Conservation (phyloP, 768 basidiomycete species). For the Psilocybe cyanescens region DNA sequence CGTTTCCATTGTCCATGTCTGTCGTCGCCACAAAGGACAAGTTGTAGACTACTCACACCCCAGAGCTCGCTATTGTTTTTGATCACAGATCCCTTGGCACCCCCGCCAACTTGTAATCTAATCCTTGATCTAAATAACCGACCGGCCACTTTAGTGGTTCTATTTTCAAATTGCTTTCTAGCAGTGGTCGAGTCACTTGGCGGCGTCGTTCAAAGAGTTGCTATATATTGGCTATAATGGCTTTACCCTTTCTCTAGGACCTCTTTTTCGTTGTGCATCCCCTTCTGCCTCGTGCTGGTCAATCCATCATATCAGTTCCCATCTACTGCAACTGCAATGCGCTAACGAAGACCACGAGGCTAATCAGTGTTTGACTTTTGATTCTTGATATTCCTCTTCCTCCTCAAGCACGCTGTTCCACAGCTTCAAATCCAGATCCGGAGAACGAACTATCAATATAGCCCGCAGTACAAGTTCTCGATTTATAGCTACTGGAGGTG, state of each 20-base stretch:
- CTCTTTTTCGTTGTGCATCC: background rate
- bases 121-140: slow-evolving; percentile 29
- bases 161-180: slow-evolving; percentile 16
- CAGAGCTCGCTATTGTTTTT: background rate
- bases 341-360: background rate
- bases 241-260: background rate
- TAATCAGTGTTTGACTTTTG: background rate
- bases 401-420: slow-evolving; percentile 41
- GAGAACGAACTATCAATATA: slow-evolving; percentile 48
- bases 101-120: slow-evolving; percentile 22
- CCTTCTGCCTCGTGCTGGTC: slow-evolving; percentile 10
- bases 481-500: slow-evolving; percentile 43
- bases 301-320: slow-evolving; percentile 11
- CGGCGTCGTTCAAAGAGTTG: too few species aligned
- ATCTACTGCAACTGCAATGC: background rate
- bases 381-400: slow-evolving; percentile 15
- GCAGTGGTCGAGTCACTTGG: too few species aligned
- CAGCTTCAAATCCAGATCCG: slow-evolving; percentile 49
- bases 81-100: background rate
- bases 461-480: slow-evolving; percentile 55
- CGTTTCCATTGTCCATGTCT: too few species aligned
- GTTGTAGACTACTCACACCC: background rate
- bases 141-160: slow-evolving; percentile 19
- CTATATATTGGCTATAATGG: too few species aligned
- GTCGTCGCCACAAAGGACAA: background rate